These are phyloP conservation scores for Eucalyptus regnans DNA, from an alignment of 345 rosid genomes.

Conservation along the genomic window DNA sequence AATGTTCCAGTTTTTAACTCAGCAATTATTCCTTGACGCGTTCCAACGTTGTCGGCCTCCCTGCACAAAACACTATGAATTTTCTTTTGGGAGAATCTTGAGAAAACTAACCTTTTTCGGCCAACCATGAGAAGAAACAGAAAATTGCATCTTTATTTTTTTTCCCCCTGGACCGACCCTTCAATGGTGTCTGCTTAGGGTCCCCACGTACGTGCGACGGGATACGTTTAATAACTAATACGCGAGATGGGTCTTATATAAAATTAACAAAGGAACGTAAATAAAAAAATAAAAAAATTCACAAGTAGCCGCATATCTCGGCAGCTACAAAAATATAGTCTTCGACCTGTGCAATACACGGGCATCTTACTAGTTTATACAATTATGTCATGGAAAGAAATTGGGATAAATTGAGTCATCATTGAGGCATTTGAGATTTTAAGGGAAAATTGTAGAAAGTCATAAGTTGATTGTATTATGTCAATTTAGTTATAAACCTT, in stretches of 20 bases:
- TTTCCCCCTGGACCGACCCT: not conserved
- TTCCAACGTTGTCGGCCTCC: not conserved
- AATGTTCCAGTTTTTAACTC: not conserved
- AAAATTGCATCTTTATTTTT: not conserved
- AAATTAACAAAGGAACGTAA: not conserved
- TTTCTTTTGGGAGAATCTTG: not conserved
- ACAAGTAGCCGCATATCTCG: not conserved
- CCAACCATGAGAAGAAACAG: not conserved
- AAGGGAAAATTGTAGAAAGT: not conserved
- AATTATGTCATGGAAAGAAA: not conserved
- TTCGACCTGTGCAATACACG: not conserved
- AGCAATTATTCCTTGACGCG: not conserved
- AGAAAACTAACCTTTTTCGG: not conserved
- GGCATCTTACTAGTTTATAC: not conserved
- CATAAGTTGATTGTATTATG: rapidly evolving
- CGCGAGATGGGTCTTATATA: not conserved
- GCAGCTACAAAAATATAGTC: not conserved
- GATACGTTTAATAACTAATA: not conserved
- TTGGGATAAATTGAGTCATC: not conserved
- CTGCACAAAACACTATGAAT: not conserved
- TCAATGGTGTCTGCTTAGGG: not conserved
- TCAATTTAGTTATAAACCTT: rapidly evolving
- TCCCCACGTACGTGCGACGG: not conserved
- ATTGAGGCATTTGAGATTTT: not conserved
- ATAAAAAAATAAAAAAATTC: not conserved